Percentiles rank a stretch among this genome's conserved stretches.
These are phyloP conservation scores for Tetrahymena thermophila DNA, from an alignment of 73 alveolate genomes.

Conservation along the genomic window DNA sequence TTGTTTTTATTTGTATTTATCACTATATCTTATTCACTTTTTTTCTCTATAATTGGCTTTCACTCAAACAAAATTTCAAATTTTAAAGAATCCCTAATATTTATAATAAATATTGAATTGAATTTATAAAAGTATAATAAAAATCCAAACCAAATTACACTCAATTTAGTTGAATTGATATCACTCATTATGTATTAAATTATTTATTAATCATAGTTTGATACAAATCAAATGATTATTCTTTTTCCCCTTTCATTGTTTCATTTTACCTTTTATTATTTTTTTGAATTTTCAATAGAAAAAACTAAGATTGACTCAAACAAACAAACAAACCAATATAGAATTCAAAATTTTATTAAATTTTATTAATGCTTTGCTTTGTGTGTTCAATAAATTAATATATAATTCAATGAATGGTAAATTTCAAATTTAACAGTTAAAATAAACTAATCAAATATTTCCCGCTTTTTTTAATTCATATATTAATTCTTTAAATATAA, in stretches of 20 bases:
- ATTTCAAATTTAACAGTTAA: not conserved
- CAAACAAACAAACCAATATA: too few species aligned
- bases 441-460: not conserved
- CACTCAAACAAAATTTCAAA: not conserved
- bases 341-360: not conserved
- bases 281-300: not conserved
- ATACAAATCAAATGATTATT: too few species aligned
- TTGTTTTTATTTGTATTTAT: not conserved
- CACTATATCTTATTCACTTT: not conserved
- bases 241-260: not conserved
- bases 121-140: not conserved
- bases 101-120: not conserved
- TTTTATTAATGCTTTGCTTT: not conserved
- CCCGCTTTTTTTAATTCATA: not conserved
- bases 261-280: not conserved
- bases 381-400: too few species aligned
- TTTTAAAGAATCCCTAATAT: not conserved
- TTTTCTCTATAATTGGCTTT: not conserved
- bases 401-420: not conserved
- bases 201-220: not conserved
- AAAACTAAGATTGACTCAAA: not conserved
- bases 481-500: not conserved
- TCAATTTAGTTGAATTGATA: not conserved
- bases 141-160: not conserved
- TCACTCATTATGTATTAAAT: too few species aligned